Evolutionary conservation across 441 rosid genomes (phyloP).

Genomic region (Aquilaria agallochum): DNA sequence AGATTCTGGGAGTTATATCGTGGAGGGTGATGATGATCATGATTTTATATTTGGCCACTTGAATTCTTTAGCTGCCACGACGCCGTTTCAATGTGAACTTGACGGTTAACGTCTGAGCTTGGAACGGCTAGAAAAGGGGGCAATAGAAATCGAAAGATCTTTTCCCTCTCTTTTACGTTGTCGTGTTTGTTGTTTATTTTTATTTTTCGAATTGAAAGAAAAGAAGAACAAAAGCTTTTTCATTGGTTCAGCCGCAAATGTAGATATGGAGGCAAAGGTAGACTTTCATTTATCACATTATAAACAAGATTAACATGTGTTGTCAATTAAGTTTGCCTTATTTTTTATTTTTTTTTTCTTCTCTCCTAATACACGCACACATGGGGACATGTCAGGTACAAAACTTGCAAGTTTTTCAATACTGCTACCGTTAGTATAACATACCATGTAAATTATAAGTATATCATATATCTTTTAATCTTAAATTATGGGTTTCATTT

Average conservation of each 20-base stretch:
- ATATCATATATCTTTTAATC: too few species aligned
- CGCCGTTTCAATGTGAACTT: conserved; percentile 48
- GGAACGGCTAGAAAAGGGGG: neutral
- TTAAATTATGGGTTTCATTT: too few species aligned
- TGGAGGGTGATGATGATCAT: conserved; percentile 43
- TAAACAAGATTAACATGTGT: neutral
- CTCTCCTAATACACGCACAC: neutral
- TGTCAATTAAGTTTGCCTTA: neutral
- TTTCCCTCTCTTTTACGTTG: too few species aligned
- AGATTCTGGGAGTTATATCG: conserved; percentile 33
- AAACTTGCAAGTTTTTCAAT: neutral
- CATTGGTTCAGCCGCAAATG: neutral
- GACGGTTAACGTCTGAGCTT: conserved; percentile 14
- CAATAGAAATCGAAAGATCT: too few species aligned
- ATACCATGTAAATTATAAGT: too few species aligned
- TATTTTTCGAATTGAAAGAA: too few species aligned
- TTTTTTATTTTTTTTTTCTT: conserved; percentile 3
- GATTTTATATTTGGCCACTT: conserved; percentile 51
- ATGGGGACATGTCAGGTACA: conserved; percentile 7
- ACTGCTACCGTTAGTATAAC: too few species aligned
- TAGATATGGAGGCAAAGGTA: conserved; percentile 2
- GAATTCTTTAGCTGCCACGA: conserved; percentile 35
- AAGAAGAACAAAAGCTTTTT: neutral
- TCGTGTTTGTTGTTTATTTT: too few species aligned
- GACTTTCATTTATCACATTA: conserved; percentile 5